Conservation (phyloP, 2,329 filamentous ascomycete species). For the Lachnellula willkommii region DNA sequence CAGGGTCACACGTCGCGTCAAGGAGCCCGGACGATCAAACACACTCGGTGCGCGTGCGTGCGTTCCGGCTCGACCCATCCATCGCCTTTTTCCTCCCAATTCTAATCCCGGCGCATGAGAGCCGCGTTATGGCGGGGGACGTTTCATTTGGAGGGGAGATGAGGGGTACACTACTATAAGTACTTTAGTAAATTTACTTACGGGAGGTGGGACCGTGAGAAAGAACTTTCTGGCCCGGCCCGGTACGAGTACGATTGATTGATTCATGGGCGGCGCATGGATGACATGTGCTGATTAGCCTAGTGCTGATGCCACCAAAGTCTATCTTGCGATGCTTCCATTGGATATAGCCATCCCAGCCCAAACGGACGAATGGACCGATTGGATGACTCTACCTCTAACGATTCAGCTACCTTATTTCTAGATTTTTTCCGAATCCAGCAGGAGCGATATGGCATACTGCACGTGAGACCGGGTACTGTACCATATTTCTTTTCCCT, state of each 20-base stretch:
- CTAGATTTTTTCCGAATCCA: too few relatives aligned
- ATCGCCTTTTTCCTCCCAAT: background rate
- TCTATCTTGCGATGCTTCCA: too few relatives aligned
- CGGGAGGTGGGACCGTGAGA: background rate
- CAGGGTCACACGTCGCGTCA: background rate
- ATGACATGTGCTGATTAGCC: too few relatives aligned
- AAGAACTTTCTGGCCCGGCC: background rate
- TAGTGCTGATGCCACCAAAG: too few relatives aligned
- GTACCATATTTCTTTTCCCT: too few relatives aligned
- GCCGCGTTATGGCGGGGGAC: constrained; percentile 7
- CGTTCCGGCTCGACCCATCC: too few relatives aligned
- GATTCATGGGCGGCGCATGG: background rate
- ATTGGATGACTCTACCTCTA: too few relatives aligned
- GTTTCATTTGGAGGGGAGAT: background rate
- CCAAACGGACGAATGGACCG: too few relatives aligned
- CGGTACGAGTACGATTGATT: background rate
- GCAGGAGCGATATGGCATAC: too few relatives aligned
- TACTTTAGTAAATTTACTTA: background rate
- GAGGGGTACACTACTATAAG: background rate
- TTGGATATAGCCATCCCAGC: too few relatives aligned
- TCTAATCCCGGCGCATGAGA: constrained; percentile 6
- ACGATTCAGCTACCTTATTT: too few relatives aligned
- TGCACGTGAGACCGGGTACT: too few relatives aligned
- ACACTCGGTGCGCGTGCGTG: background rate
- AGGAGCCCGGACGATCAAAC: background rate